Conservation (phyloP, 2,329 filamentous ascomycete genomes). For the Biscogniauxia mediterranea region DNA sequence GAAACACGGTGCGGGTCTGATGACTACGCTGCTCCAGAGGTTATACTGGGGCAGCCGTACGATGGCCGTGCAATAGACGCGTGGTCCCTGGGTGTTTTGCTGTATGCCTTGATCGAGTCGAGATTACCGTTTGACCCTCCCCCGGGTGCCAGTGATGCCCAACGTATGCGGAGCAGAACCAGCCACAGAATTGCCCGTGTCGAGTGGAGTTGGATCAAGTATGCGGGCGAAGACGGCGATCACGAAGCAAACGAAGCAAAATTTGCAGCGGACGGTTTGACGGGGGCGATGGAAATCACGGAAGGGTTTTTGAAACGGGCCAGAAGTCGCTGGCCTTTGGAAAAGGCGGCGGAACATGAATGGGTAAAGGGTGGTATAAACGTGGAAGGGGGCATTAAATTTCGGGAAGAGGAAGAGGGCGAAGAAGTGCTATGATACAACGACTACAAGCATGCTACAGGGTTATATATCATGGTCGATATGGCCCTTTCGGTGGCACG, state of each 20-base stretch:
- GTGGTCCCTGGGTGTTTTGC: constrained; percentile 89
- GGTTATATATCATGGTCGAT: background rate
- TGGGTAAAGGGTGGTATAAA: constrained; percentile 78
- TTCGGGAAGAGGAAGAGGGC: constrained; percentile 58
- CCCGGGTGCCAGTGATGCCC: constrained; percentile 73
- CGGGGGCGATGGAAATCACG: constrained; percentile 76
- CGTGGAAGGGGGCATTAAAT: constrained; percentile 61
- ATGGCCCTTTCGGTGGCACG: background rate
- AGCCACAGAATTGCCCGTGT: constrained; percentile 93
- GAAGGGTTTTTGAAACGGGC: constrained; percentile 83
- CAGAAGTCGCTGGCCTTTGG: constrained; percentile 71
- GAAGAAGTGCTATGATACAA: constrained; percentile 46
- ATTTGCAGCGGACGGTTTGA: constrained; percentile 62
- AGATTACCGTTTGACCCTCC: constrained; percentile 88
- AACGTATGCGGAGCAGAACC: constrained; percentile 75
- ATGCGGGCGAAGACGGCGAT: constrained; percentile 79
- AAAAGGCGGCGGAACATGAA: constrained; percentile 66
- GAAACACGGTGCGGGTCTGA: constrained; percentile 93
- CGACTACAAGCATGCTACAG: background rate
- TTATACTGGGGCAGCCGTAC: constrained; percentile 92
- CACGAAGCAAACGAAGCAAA: constrained; percentile 68
- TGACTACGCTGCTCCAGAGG: constrained; percentile 95
- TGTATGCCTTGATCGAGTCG: constrained; percentile 93
- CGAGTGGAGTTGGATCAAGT: constrained; percentile 93
- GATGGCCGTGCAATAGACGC: constrained; percentile 89